Base-by-base conservation (phyloP, 148 eudicot species). In the Chenopodium formosanum region DNA sequence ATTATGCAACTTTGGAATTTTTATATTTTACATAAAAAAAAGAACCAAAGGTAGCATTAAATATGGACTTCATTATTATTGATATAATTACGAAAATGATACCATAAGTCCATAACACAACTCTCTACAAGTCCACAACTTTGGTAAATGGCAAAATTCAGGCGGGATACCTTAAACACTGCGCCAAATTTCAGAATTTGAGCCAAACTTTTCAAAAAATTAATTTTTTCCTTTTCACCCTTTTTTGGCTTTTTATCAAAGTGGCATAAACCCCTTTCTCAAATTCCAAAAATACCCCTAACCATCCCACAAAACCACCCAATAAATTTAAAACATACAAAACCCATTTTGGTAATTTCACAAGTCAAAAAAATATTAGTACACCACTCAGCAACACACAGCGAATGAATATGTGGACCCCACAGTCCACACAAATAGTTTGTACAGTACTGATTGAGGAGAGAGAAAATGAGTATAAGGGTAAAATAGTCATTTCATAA, bases 321-420 rank as follows among this genome's bases (percentile, higher is more conserved):
- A 47, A 58, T 20, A 2, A 47, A 14, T 1, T n/a, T 37, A 0
- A 20, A 27, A 4, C 25, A 44, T 40, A 2, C 75, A 20, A 46
- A 14, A 11, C 76, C 76, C 76, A 74, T 4, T 46, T 74, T 48
- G 22, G 76, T 74, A 60, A 16, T 47, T 74, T 74, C 31, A 2
- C 0, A 9, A 1, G 2, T 12, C 46, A 31, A 70, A 70, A 31
- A 31, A 7, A 37, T 40, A 5, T 7, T n/a, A 62, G 27, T 62
- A 62, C 66, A 9, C 66, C 13, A 62, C 4, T 62, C 27, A 62
- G 25, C 27, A 62, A 20, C 66, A 4, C n/a, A 58, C 2, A 0
- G 63, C 1, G 22, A 12, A 2, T 4, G 22, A 12, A 2, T 62
- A 20, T 5, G 66, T 22, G 25, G 20, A 58, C 22, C 20, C 19